Base-by-base conservation (phyloP, 768 basidiomycete genomes). In the Rhizopogon vesiculosus region DNA sequence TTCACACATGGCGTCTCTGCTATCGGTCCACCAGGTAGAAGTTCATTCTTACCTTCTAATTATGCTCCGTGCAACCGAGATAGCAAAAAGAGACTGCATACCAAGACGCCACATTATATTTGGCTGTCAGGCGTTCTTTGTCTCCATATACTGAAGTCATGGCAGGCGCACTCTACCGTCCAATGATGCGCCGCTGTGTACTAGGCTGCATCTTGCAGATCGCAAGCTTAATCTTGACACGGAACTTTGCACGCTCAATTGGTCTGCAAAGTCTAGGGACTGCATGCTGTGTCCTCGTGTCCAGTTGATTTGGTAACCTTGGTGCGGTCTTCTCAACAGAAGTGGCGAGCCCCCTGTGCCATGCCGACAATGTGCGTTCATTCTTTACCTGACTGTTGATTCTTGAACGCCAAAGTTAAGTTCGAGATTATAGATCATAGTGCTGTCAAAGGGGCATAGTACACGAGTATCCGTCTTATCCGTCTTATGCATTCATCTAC, bases 251-350 rank as follows among this genome's bases (percentile, higher is more conserved):
- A 39, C 41, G 18, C 38, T 43, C 38, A 48, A 42, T 58, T 53
- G 44, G 42, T 25, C 28, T 50, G 8, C 29, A 18, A 19, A 33
- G 19, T 54, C 33, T 40, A 40, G 49, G 42, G 40, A 28, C 31
- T 41, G 59, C 70, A 72, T 60, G 67, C 63, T 63, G 58, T 28
- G 41, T 8, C 70, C 70, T 69, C 70, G 61, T 69, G 70, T 42
- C 31, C 31, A 13, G 48, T 28, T 38, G 28, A 54, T 61, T 60
- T 51, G 53, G 61, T 5, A 59, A 49, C 29, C 29, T 56, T 64
- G 53, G 43, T 54, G 43, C 51, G 61, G n/a, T 38, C 42, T 28
- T 54, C 43, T 54, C 19, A 39, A 53, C 39, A 57, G 19, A n/a
- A 51, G 55, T 49, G 19, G 44, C 12, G 28, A 35, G 42, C 49